Conservation (phyloP, 2,329 filamentous ascomycete genomes). For the Apiospora malaysiana region DNA sequence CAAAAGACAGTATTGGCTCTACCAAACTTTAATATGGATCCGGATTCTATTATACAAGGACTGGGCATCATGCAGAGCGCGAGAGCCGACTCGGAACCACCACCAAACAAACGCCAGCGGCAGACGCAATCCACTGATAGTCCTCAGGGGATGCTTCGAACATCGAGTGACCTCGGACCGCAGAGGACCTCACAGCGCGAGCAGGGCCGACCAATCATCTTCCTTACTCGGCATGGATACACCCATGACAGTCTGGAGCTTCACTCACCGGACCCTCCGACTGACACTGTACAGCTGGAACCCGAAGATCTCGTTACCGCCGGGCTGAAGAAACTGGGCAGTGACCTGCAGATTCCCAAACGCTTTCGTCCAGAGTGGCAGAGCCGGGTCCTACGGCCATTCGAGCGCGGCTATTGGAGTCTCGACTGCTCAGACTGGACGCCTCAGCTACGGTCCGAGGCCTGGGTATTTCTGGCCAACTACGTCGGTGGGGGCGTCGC, state of each 20-base stretch:
- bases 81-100: constrained; percentile 43
- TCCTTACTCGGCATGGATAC: constrained; percentile 35
- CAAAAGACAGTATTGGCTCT: too few relatives aligned
- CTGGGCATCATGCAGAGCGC: constrained; percentile 25
- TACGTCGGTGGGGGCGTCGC: constrained; percentile 63
- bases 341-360: constrained; percentile 55
- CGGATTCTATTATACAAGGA: constrained; percentile 33
- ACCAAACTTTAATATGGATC: constrained; percentile 29
- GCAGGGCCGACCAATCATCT: constrained; percentile 29
- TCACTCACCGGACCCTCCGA: constrained; percentile 57
- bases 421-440: constrained; percentile 65
- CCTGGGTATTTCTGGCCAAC: constrained; percentile 68
- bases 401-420: constrained; percentile 82
- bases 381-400: constrained; percentile 54
- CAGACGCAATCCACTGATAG: constrained; percentile 26
- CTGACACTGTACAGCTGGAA: constrained; percentile 50
- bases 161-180: constrained; percentile 43
- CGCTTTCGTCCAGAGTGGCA: constrained; percentile 60
- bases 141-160: constrained; percentile 36
- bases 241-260: constrained; percentile 53
- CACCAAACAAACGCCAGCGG: constrained; percentile 35
- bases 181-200: constrained; percentile 28
- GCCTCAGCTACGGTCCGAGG: constrained; percentile 50
- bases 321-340: constrained; percentile 57
- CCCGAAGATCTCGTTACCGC: constrained; percentile 61